Base-by-base conservation (phyloP, 768 basidiomycete species). In the Mycena vitilis region DNA sequence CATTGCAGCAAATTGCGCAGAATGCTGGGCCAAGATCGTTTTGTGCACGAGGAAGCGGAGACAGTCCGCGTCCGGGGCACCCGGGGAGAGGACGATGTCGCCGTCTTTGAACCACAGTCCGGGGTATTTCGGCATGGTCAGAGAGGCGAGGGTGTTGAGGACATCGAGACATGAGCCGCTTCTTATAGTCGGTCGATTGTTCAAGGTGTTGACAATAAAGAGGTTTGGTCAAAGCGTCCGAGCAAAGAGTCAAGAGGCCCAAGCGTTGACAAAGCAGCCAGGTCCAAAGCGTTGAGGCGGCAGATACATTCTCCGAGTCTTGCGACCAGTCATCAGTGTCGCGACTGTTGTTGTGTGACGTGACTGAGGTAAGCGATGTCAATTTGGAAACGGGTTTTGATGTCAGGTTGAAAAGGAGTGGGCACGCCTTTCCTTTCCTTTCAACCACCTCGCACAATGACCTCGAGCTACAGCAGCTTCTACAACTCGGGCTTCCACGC, bases 401-500 rank as follows among this genome's bases (percentile, higher is more conserved):
- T 57, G 30, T 2, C 38, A 66, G n/a, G 65, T 66, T 66, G 58
- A 66, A 66, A 60, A 38, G 23, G 25, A 18, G 23, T n/a, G n/a
- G n/a, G n/a, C n/a, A 25, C 3, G 30, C 30, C 30, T 30, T 30
- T 11, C 22, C 30, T 54, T 48, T 38, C 18, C 18, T 37, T n/a
- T 12, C 18, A 58, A 54, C 64, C 38, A 65, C 56, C 8, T 54
- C 55, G 12, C 59, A 47, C 40, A 20, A 63, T 59, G 54, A 37
- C 52, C 10, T 30, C 68, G 16, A 59, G 56, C 40, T 69, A 72
- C 53, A 54, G 55, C 60, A 13, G n/a, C 38, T 72, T 72, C 67
- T 66, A 63, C 61, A 34, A 36, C 20, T 63, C 56, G 9, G 67
- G 67, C 7, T 30, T 66, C 25, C 55, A 62, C 45, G 63, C 52